Percentiles rank a stretch among this genome's conserved stretches.
Evolutionary conservation across 1,139 yeast genomes (phyloP).

Genomic region (Spathaspora jeffriesii): DNA sequence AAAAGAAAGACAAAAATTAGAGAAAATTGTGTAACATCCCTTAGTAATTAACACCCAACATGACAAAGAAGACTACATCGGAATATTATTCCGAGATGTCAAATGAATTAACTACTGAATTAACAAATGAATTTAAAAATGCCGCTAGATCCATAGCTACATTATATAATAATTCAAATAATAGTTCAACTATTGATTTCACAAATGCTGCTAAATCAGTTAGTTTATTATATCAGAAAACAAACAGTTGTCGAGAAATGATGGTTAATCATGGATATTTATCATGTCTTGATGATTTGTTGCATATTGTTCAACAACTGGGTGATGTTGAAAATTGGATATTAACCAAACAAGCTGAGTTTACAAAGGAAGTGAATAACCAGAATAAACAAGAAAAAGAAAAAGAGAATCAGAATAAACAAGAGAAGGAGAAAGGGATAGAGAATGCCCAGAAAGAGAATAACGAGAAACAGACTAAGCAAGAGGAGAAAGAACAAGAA

Average conservation of each 20-base stretch:
- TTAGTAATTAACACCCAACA: neutral
- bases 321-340: slow-evolving; percentile 59
- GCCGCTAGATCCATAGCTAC: slow-evolving; percentile 49
- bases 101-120: slow-evolving; percentile 41
- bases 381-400: slow-evolving; percentile 3
- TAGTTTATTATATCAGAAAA: slow-evolving; percentile 57
- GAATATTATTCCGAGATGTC: slow-evolving; percentile 2
- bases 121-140: slow-evolving; percentile 41
- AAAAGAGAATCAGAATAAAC: neutral
- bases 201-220: slow-evolving; percentile 67
- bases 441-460: neutral
- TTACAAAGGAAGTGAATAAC: slow-evolving; percentile 14
- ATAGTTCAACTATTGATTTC: slow-evolving; percentile 39
- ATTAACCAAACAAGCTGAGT: slow-evolving; percentile 47
- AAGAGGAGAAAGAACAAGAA: neutral
- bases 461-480: neutral
- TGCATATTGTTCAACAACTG: slow-evolving; percentile 44
- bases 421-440: neutral
- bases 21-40: neutral
- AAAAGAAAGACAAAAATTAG: neutral
- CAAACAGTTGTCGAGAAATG: slow-evolving; percentile 44
- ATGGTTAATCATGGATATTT: slow-evolving; percentile 55
- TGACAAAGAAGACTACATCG: neutral
- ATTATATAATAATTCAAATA: slow-evolving; percentile 30
- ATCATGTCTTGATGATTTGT: slow-evolving; percentile 55